Evolutionary conservation across 805 yeast species (phyloP), one percentile per base, ranked within the genome.

Genomic region (Middelhovenomyces tepae): DNA sequence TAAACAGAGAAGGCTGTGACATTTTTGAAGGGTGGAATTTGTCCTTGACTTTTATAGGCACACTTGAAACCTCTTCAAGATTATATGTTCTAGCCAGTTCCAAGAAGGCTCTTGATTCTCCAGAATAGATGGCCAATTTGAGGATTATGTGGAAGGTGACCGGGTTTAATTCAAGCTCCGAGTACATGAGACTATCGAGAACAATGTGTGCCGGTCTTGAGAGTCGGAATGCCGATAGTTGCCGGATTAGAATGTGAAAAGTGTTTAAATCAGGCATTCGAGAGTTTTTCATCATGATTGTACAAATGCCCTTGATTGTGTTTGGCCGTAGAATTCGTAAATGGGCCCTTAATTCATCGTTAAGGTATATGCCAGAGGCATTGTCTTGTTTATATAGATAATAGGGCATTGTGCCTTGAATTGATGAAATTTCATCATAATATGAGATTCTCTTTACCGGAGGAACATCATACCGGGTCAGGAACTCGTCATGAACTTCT

Each of bases 131-230:
- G 1, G 46, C 37, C 28, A 44, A 28, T 11, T 34, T 32, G 28
- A 44, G 17, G 4, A 40, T 46, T 10, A 36, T 5, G 4, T 40
- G 25, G 32, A 37, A 31, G 1, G 47, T 43, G 13, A 36, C 36
- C 5, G 31, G 20, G 15, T 28, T 37, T 15, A 47, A 34, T 1
- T 41, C 37, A 10, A 39, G 34, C 13, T 39, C 43, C n/a, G 46
- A 26, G 38, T 43, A 31, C 15, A 48, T 22, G 26, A 54, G 37
- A 14, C 52, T 45, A 32, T 54, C 51, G 32, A 54, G 31, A 7
- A 48, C 40, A 11, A 39, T 28, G 27, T 40, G 44, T 3, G 58
- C 57, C 2, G 53, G 50, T 26, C 35, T 31, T 2, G 32, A 24
- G 28, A 45, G 40, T 14, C 42, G 38, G 9, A 36, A 27, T 10